Evolutionary conservation across 169 alveolate species (phyloP), one percentile per base, ranked within the genome.

Genomic region (Condylostoma magnum): DNA sequence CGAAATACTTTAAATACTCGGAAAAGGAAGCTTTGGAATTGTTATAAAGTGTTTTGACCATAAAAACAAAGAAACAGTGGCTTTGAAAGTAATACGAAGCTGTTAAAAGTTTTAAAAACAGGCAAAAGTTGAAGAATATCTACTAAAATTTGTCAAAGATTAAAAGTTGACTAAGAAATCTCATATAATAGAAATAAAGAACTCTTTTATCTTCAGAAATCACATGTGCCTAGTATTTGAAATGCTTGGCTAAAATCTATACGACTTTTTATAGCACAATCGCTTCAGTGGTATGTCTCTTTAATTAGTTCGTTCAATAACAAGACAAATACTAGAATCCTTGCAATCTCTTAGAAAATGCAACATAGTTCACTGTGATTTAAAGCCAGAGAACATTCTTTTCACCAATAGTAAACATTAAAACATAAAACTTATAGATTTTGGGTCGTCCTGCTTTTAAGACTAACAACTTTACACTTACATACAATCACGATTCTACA

Each of bases 11-110:
- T 80, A 77, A 58, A 46, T 76, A 43, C 55, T 87, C 30, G 91
- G 91, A 6, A 76, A 87, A 67, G 90, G 91, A 0, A 71, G 84
- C 37, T 87, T 80, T 52, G 90, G 91, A 15, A 75, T 72, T 28
- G 90, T 82, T 12, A 34, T 87, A 18, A 83, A 83, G 72, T 81
- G 84, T 27, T 70, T 69, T 53, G 94, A 87, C 48, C 89, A 83
- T 69, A 83, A 87, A 54, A 72, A 56, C 46, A 83, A 87, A 43
- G 82, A 77, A 28, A 67, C 47, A 27, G 82, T 82, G 18, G 88
- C 90, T 48, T 20, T 86, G 8, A 83, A 83, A 71, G 72, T 87
- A 3, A 82, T 87, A 4, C 81, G 85, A 36, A 80, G 84, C 22
- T 72, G 80, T 60, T 56, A 83, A 63, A 87, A 79, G 69, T 87